Evolutionary conservation across 768 basidiomycete species (phyloP).

Genomic region (Tricholomella constricta): DNA sequence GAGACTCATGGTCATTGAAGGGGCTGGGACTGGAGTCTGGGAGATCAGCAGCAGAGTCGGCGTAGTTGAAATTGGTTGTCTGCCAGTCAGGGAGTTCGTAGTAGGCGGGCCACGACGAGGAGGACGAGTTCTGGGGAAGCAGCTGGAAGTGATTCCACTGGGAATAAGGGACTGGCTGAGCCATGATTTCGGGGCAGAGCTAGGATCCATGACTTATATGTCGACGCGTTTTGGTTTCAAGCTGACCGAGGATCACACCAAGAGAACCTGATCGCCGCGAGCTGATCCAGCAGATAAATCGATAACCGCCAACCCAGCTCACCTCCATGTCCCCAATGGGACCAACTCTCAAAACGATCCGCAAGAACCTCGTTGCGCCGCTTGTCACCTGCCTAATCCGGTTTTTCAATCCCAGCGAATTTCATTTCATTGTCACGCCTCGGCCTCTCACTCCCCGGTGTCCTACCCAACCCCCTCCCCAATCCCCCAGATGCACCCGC

Average conservation of each 20-base stretch:
- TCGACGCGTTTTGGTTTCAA: too few relatives aligned
- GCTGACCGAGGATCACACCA: constrained; percentile 40
- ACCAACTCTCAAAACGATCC: constrained; percentile 21
- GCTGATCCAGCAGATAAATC: constrained; percentile 13
- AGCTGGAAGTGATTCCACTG: not conserved
- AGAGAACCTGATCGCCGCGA: constrained; percentile 27
- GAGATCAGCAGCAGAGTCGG: constrained; percentile 6
- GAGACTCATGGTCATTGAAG: constrained; percentile 6
- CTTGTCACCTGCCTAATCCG: constrained; percentile 13
- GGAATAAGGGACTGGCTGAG: not conserved
- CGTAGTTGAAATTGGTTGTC: not conserved
- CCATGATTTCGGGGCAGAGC: constrained; percentile 2
- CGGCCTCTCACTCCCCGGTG: constrained; percentile 4
- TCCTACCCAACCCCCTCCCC: not conserved
- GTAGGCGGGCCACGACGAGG: not conserved
- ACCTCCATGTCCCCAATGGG: not conserved
- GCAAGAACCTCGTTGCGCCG: constrained; percentile 20
- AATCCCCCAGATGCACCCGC: not conserved
- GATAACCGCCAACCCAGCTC: not conserved
- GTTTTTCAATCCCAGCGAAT: constrained; percentile 9
- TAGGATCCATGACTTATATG: constrained; percentile 20
- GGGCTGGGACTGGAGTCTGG: constrained; percentile 16
- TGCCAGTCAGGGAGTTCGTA: not conserved
- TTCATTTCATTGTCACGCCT: not conserved
- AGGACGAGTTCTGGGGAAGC: not conserved